Evolutionary conservation across 106 monocot genomes (phyloP).

Genomic region (Allium fistulosum): DNA sequence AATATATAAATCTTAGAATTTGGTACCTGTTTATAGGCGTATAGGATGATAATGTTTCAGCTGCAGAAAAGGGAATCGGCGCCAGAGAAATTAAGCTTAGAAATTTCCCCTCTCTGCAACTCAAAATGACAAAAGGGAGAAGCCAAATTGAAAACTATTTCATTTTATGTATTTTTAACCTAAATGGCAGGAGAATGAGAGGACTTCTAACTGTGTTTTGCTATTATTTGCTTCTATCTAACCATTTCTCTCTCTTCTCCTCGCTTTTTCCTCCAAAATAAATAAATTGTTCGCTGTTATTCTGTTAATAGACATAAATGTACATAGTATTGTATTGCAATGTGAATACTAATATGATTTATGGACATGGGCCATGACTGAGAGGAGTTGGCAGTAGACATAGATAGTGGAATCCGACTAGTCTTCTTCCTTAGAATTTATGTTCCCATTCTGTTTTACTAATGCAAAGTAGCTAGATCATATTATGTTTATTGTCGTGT

Average conservation of each 20-base stretch:
- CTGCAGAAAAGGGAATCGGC: slow-evolving; percentile 7
- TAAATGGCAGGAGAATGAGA: not conserved
- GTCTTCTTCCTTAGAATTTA: too few relatives aligned
- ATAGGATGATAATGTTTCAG: not conserved
- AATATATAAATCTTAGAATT: not conserved
- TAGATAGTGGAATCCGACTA: too few relatives aligned
- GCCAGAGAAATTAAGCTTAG: not conserved
- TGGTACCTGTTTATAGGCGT: not conserved
- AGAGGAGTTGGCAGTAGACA: too few relatives aligned
- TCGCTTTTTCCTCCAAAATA: not conserved
- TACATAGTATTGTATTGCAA: not conserved
- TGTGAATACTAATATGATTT: too few relatives aligned
- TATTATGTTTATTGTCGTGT: too few relatives aligned
- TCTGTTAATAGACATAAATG: too few relatives aligned
- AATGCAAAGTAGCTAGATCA: too few relatives aligned
- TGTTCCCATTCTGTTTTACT: too few relatives aligned
- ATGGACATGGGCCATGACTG: too few relatives aligned
- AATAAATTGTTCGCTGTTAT: too few relatives aligned
- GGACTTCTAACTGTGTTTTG: not conserved
- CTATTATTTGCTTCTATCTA: not conserved
- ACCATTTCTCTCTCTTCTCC: not conserved
- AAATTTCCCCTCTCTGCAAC: slow-evolving; percentile 11
- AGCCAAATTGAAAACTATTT: too few relatives aligned
- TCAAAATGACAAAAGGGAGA: not conserved
- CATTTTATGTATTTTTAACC: too few relatives aligned